Conservation (phyloP, 2,329 filamentous ascomycete genomes). For the Claviceps cyperi region DNA sequence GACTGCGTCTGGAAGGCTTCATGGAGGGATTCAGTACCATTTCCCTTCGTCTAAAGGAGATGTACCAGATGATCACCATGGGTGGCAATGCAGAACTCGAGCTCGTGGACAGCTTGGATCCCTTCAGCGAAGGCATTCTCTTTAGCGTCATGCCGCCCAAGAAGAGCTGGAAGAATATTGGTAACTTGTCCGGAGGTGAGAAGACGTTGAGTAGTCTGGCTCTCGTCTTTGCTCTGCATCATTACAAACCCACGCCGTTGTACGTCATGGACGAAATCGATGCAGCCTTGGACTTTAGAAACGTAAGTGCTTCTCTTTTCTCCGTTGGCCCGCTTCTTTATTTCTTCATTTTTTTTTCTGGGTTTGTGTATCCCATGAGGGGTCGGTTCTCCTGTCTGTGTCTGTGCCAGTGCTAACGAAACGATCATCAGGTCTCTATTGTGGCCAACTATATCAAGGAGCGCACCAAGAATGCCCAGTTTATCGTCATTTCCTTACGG, state of each 20-base stretch:
- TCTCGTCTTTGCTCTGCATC: constrained; percentile 92
- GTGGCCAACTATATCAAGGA: constrained; percentile 99
- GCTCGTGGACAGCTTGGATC: constrained; percentile 88
- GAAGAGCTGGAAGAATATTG: constrained; percentile 99
- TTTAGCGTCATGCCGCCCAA: constrained; percentile 99
- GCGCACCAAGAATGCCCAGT: constrained; percentile 96
- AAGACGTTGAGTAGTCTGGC: constrained; percentile 91
- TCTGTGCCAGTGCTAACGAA: not conserved
- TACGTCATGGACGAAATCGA: constrained; percentile 99
- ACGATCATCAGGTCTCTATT: constrained; percentile 62
- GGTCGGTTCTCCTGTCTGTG: too few relatives aligned
- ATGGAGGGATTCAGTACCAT: constrained; percentile 96
- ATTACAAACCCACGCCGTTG: constrained; percentile 92
- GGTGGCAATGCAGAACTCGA: constrained; percentile 96
- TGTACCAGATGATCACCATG: constrained; percentile 99
- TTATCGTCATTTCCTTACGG: constrained; percentile 91
- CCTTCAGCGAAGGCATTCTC: constrained; percentile 90
- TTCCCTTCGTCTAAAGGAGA: constrained; percentile 89
- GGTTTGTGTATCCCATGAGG: not conserved
- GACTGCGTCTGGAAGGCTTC: constrained; percentile 84
- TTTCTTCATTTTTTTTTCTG: not conserved
- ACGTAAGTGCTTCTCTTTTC: constrained; percentile 46
- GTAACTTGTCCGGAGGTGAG: constrained; percentile 87
- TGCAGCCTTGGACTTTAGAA: constrained; percentile 91
- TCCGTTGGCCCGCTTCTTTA: too few relatives aligned